These are phyloP conservation scores for Deinandra increscens DNA, from an alignment of 129 eudicot genomes.

Conservation along the genomic window DNA sequence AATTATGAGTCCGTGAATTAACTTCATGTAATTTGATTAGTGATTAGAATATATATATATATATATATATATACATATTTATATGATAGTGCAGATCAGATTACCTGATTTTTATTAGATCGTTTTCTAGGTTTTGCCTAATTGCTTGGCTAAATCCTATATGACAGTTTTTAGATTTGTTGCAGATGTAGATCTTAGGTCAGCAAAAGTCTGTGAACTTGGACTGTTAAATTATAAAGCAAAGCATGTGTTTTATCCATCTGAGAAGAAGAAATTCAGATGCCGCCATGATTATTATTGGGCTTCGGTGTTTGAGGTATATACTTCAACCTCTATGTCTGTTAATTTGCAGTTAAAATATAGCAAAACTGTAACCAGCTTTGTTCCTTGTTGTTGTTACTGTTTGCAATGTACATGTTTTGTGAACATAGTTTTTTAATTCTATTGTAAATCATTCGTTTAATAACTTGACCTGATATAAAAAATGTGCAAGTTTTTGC, in stretches of 20 bases:
- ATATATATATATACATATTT: too few relatives aligned
- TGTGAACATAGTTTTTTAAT: not conserved
- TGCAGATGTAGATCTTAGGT: conserved; percentile 92
- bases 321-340: conserved; percentile 5
- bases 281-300: conserved; percentile 96
- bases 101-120: conserved; percentile 13
- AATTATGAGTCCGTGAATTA: not conserved
- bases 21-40: conserved; percentile 3
- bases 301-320: conserved; percentile 96
- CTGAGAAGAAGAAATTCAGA: conserved; percentile 81
- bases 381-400: not conserved
- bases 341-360: not conserved
- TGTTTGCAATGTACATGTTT: not conserved
- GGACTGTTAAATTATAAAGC: conserved; percentile 91
- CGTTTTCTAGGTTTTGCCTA: conserved; percentile 13
- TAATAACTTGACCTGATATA: not conserved
- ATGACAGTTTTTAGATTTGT: conserved; percentile 21
- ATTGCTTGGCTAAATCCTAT: not conserved
- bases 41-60: not conserved
- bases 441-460: not conserved
- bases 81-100: not conserved
- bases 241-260: conserved; percentile 82
- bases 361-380: not conserved
- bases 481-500: not conserved
- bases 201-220: conserved; percentile 95